phyloP scores from a whole-genome alignment of 1,284 basidiomycete species.

The Thelephora terrestris region DNA sequence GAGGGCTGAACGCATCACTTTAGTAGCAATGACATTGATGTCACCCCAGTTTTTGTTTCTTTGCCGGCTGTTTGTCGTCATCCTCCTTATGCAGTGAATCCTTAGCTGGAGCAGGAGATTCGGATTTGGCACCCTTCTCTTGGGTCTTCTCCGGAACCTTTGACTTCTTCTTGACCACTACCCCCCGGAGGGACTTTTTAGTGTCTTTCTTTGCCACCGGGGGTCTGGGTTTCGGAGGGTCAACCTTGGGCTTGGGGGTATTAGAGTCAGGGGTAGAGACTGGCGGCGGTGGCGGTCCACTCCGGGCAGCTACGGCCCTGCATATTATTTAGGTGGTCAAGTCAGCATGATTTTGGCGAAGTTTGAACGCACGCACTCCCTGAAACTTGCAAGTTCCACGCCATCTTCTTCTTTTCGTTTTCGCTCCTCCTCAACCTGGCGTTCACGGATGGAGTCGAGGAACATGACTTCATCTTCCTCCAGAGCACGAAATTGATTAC shows the following conservation, averaged over 20 bases:
- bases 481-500: constrained; percentile 85
- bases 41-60: constrained; percentile 33
- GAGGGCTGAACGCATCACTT: neutral
- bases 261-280: constrained; percentile 13
- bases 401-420: constrained; percentile 66
- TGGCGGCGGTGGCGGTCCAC: constrained; percentile 35
- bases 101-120: neutral
- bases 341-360: constrained; percentile 10
- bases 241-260: constrained; percentile 19
- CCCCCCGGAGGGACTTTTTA: constrained; percentile 61
- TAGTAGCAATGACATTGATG: neutral
- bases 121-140: constrained; percentile 1
- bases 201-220: constrained; percentile 37
- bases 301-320: constrained; percentile 69
- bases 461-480: constrained; percentile 89
- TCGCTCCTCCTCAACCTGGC: constrained; percentile 66
- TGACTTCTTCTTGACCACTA: constrained; percentile 66
- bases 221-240: constrained; percentile 16
- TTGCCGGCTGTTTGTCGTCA: constrained; percentile 25
- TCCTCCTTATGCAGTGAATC: constrained; percentile 7
- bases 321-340: neutral
- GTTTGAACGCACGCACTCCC: constrained; percentile 39
- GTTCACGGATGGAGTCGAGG: constrained; percentile 71
- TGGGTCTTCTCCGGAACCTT: constrained; percentile 26
- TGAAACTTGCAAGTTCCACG: constrained; percentile 72